Evolutionary conservation across 1,284 basidiomycete species (phyloP), one percentile per base, ranked within the genome.

Genomic region (Cutaneotrichosporon cutaneum): DNA sequence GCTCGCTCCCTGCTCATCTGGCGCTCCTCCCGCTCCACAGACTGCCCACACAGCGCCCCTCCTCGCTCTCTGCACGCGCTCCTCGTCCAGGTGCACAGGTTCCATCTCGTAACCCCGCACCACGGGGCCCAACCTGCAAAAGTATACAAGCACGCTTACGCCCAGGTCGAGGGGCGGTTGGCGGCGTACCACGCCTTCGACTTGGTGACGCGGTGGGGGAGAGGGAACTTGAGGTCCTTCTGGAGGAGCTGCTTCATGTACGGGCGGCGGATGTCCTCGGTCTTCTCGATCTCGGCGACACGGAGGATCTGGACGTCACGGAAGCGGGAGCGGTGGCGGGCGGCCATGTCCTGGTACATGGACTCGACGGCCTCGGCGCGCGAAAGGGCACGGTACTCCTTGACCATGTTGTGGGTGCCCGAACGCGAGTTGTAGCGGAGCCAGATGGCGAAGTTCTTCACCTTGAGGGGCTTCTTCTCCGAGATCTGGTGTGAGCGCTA

Each of bases 361-460:
- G 88, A 85, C 86, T 92, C 94, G 79, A 98, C 96, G 67, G 96
- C 95, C 81, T 93, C 94, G 65, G 92, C 89, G 71, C 96, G 90
- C 73, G 86, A 87, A 71, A 99, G 88, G 72, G 96, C 95, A 78
- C 94, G 92, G 90, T 92, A 98, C 85, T 99, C 95, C 82, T 85
- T 85, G 83, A 85, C 84, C 83, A 85, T 84, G 87, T 97, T 96
- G 88, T 96, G 94, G 61, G 94, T 97, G 68, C 94, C 94, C 55
- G 92, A 95, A 75, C 93, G 92, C 62, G 94, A 96, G 83, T 96
- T 95, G 84, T 99, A 99, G 73, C 96, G 92, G 80, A 99, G 83
- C 95, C 95, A 99, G 84, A 99, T 92, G 75, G 94, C 96, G 79
- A 99, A 98, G 90, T 97, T 98, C 88, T 99, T 99, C 81, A 97